Conservation (phyloP, 2,329 filamentous ascomycete species). For the Colletotrichum truncatum region DNA sequence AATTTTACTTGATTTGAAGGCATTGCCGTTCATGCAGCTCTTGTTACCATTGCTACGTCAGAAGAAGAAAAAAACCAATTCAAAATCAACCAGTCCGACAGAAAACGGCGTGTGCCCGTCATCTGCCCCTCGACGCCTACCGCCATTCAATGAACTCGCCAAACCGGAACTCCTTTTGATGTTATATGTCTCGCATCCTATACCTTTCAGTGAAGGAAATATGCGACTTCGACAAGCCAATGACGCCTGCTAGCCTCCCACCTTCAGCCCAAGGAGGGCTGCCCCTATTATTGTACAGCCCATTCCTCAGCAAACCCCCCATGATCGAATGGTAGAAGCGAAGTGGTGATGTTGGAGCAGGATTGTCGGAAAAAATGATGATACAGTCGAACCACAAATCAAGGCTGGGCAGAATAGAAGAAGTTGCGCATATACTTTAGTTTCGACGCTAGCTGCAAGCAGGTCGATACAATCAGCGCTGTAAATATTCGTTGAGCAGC, state of each 20-base stretch:
- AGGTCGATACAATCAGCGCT: too few relatives aligned
- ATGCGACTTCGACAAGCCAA: constrained; percentile 22
- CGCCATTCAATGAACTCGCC: constrained; percentile 34
- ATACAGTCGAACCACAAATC: constrained; percentile 18
- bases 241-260: constrained; percentile 21
- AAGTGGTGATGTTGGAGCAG: constrained; percentile 5
- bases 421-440: not conserved
- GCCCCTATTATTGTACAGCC: constrained; percentile 14
- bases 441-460: not conserved
- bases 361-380: constrained; percentile 24
- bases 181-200: constrained; percentile 49
- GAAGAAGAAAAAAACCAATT: not conserved
- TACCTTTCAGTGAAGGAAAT: constrained; percentile 21
- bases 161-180: constrained; percentile 55
- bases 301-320: not conserved
- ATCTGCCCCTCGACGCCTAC: constrained; percentile 22
- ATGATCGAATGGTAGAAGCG: not conserved
- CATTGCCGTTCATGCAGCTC: constrained; percentile 28
- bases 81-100: constrained; percentile 32
- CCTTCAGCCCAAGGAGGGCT: constrained; percentile 7
- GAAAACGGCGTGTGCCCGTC: not conserved
- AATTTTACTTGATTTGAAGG: not conserved
- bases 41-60: constrained; percentile 30
- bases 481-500: too few relatives aligned
- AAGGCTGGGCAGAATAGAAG: not conserved